Evolutionary conservation across 768 basidiomycete genomes (phyloP).

Genomic region (Suillus clintonianus): DNA sequence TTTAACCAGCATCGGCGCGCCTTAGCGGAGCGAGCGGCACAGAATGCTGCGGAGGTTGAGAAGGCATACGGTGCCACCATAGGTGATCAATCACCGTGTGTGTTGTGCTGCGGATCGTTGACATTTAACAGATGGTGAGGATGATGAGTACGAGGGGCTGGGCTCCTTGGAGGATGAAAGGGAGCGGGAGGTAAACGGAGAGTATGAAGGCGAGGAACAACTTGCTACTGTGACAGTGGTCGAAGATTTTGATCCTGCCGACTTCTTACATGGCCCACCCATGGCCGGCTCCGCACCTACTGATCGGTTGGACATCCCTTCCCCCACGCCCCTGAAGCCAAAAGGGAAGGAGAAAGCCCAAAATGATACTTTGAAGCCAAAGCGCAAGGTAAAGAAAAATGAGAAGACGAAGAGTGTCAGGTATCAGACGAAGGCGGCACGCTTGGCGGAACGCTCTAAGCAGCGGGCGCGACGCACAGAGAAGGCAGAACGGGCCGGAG

Average conservation of each 20-base stretch:
- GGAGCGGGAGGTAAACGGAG: constrained; percentile 52
- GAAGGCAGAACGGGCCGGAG: constrained; percentile 73
- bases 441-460: constrained; percentile 61
- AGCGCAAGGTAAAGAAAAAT: constrained; percentile 30
- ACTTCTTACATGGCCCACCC: constrained; percentile 52
- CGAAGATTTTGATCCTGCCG: constrained; percentile 84
- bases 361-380: constrained; percentile 12
- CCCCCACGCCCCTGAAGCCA: constrained; percentile 4
- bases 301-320: not conserved
- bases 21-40: constrained; percentile 72
- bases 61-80: constrained; percentile 60
- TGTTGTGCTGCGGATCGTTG: constrained; percentile 3
- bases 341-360: constrained; percentile 18
- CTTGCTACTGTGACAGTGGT: constrained; percentile 89
- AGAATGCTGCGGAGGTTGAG: constrained; percentile 81
- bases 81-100: constrained; percentile 35
- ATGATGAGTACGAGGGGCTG: constrained; percentile 48
- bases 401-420: constrained; percentile 47
- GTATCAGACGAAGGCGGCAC: constrained; percentile 72
- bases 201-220: constrained; percentile 82
- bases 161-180: constrained; percentile 40
- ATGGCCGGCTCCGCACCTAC: constrained; percentile 2
- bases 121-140: constrained; percentile 16
- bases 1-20: constrained; percentile 67
- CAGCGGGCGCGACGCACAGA: constrained; percentile 66